phyloP scores from a whole-genome alignment of 352 stramenopile genomes.

The Pythium brachiatum region DNA sequence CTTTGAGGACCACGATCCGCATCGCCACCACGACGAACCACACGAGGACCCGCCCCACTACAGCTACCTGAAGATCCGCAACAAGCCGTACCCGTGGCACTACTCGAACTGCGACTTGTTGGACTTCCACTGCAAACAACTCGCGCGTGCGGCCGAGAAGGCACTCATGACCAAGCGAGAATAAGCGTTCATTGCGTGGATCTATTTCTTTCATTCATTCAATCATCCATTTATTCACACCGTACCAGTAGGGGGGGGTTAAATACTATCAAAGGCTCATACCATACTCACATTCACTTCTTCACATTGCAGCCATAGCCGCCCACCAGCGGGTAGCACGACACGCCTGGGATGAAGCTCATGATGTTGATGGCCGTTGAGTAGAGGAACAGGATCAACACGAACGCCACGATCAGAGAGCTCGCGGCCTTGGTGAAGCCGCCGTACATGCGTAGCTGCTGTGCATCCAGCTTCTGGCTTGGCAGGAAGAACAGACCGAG shows the following conservation, averaged over 20 bases:
- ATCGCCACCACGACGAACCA: slow-evolving; percentile 21
- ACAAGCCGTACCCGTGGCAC: slow-evolving; percentile 34
- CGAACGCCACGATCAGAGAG: slow-evolving; percentile 19
- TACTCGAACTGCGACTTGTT: slow-evolving; percentile 34
- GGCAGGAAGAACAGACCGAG: slow-evolving; percentile 38
- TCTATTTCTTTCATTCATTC: neutral
- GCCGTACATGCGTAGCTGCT: slow-evolving; percentile 30
- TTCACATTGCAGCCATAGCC: slow-evolving; percentile 16
- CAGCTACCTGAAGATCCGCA: slow-evolving; percentile 34
- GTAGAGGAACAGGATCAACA: slow-evolving; percentile 22
- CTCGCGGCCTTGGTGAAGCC: slow-evolving; percentile 26
- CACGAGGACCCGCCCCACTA: slow-evolving; percentile 23
- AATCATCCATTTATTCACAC: neutral
- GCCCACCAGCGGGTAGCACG: slow-evolving; percentile 20
- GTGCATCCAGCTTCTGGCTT: slow-evolving; percentile 28
- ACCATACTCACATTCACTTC: neutral
- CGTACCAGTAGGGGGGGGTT: neutral
- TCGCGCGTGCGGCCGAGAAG: slow-evolving; percentile 18
- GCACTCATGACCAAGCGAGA: slow-evolving; percentile 16
- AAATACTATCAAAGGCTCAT: slow-evolving; percentile 12
- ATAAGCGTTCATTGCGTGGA: too few species aligned
- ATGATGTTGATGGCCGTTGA: slow-evolving; percentile 30
- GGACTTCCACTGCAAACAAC: slow-evolving; percentile 30
- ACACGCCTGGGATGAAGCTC: slow-evolving; percentile 23
- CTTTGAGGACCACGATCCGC: slow-evolving; percentile 6